Evolutionary conservation across 2,329 filamentous ascomycete species (phyloP), one percentile per base, ranked within the genome.

Genomic region (Colletotrichum magnum): DNA sequence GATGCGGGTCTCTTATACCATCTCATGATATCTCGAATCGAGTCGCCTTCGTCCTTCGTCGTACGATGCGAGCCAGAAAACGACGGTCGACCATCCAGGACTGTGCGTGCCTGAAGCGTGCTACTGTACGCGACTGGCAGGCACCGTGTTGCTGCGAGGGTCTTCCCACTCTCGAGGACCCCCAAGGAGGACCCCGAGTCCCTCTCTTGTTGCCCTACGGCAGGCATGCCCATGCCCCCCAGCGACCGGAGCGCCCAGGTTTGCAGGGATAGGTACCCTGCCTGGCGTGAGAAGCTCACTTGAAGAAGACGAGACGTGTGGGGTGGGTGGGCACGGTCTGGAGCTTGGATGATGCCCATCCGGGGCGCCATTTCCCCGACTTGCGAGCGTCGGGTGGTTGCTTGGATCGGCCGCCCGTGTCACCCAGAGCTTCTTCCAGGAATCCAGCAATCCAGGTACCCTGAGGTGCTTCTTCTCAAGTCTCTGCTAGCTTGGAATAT

Each of bases 281-380:
- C 39, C 43, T 53, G 15, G 59, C 45, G 45, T 52, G 21, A 28
- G 45, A 39, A 50, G 58, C 18, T 48, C 65, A 54, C 61, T 65
- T 69, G 62, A 66, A 59, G 60, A 64, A 58, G 66, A 56, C 54
- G 48, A 69, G 61, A 69, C 61, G 36, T 64, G 64, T 69, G 54
- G 67, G 63, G 62, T 61, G 51, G 51, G 67, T 61, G 57, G 51
- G 67, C 67, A 67, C 62, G 67, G 62, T 56, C 56, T 69, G 50
- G 67, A 69, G 54, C 61, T 66, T 69, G 66, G 61, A 36, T 61
- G 32, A 54, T 24, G 18, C 24, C 41, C 60, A 54, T 50, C 62
- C 47, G 66, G 66, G 51, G 32, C 66, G 54, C 50, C 28, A 45
- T 53, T 60, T 54, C 50, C 64, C 65, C 65, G 52, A 39, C 58